phyloP scores from a whole-genome alignment of 441 rosid genomes.

The Manihot esculenta region DNA sequence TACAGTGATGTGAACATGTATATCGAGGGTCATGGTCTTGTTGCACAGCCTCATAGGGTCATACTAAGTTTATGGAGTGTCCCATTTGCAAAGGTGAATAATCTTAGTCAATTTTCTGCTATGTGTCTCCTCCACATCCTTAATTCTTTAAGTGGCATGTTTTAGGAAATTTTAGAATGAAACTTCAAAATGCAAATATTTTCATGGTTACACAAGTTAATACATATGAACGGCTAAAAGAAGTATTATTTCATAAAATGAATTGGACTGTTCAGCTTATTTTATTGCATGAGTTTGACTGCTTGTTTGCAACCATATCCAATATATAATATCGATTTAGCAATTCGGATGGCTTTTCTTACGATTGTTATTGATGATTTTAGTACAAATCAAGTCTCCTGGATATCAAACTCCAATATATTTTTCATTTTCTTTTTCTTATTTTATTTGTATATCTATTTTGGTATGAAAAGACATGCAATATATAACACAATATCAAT shows the following conservation, averaged over 20 bases:
- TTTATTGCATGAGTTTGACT: neutral
- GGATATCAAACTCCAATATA: no score
- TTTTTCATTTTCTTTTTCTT: no score
- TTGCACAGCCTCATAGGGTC: slow-evolving; percentile 64
- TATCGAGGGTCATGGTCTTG: slow-evolving; percentile 64
- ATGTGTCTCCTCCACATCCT: neutral
- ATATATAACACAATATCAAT: no score
- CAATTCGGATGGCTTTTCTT: no score
- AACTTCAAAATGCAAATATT: neutral
- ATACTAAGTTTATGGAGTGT: slow-evolving; percentile 86
- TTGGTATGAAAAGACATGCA: no score
- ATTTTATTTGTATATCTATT: no score
- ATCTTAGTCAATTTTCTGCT: slow-evolving; percentile 13
- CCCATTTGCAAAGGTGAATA: slow-evolving; percentile 87
- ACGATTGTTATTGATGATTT: no score
- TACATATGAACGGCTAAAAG: neutral
- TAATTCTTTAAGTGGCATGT: no score
- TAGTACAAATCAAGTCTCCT: no score
- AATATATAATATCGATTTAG: no score
- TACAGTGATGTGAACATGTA: slow-evolving; percentile 61
- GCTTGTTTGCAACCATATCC: neutral
- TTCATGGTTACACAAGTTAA: neutral
- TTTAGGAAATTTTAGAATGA: slow-evolving; percentile 3
- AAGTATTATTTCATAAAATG: neutral
- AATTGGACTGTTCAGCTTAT: neutral